Evolutionary conservation across 768 basidiomycete genomes (phyloP), one percentile per base, ranked within the genome.

Genomic region (Xerocomus potaroensis): DNA sequence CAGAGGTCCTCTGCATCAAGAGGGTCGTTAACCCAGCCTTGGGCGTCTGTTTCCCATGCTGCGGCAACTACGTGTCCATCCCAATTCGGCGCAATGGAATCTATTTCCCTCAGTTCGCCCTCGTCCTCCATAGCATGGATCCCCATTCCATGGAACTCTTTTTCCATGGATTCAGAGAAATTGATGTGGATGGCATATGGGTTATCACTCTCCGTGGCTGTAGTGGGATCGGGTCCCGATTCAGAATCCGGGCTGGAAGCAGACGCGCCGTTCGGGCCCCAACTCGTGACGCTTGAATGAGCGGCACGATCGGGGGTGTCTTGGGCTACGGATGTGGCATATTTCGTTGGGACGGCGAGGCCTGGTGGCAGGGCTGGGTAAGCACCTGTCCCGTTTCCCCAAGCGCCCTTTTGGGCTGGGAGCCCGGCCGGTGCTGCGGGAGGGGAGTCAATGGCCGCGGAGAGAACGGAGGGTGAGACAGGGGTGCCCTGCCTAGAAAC

Each of bases 181-280:
- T 54, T 39, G 33, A 67, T 43, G 29, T 48, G 53, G 32, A 56
- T 45, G 5, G 22, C 46, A 39, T 51, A 47, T 4, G 58, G 63
- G 23, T 67, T 49, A 35, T 66, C 59, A 9, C 59, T 54, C 16
- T 56, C 59, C 3, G 55, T 57, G 34, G 61, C 39, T 18, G 26
- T 5, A 5, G 26, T 27, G 6, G 10, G 26, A 27, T 27, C 26
- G 26, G 60, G 57, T 19, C 55, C 54, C 33, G 46, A 59, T 34
- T 64, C 58, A 8, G 63, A 55, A 32, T 64, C 65, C 8, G 57
- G 62, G 45, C 58, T 64, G 22, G 64, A 55, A 12, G 47, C 39
- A 11, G 62, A 60, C 4, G 56, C 43, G 2, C 62, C 48, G 7
- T 30, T 47, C 3, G 64, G 66, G 26, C 35, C 56, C 60, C 63